phyloP scores from a whole-genome alignment of 1,284 basidiomycete genomes.

The Cerioporus squamosus region DNA sequence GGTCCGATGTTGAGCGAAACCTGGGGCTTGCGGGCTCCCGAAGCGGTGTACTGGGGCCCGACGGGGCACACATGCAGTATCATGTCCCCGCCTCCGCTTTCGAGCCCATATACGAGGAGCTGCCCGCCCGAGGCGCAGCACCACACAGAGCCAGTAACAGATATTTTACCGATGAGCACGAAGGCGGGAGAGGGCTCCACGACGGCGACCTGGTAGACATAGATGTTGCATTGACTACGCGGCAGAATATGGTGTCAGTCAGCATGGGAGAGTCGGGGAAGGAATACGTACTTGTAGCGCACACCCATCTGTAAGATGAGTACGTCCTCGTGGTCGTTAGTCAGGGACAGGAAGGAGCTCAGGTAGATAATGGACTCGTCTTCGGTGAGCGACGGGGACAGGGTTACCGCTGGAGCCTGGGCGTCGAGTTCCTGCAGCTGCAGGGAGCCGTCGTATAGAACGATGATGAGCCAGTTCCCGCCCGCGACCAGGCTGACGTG shows the following conservation, averaged over 20 bases:
- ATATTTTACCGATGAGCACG: conserved; percentile 16
- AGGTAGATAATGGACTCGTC: conserved; percentile 26
- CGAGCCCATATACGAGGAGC: conserved; percentile 22
- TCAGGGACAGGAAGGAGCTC: conserved; percentile 21
- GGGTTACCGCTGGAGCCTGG: conserved; percentile 13
- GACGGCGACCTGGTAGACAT: conserved; percentile 22
- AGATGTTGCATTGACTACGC: conserved; percentile 24
- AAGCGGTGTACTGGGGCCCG: neutral
- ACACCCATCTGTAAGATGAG: conserved; percentile 26
- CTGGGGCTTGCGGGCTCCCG: conserved; percentile 1
- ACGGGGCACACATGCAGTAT: conserved; percentile 18
- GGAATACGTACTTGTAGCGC: conserved; percentile 19
- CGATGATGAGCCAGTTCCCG: conserved; percentile 20
- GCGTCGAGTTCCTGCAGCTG: conserved; percentile 22
- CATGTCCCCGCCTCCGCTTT: conserved; percentile 21
- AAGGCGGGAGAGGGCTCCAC: conserved; percentile 16
- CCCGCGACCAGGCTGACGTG: conserved; percentile 23
- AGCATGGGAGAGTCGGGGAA: neutral
- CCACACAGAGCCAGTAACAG: conserved; percentile 24
- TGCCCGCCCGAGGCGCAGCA: conserved; percentile 21
- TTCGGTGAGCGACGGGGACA: conserved; percentile 16
- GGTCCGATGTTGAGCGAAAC: conserved; percentile 24
- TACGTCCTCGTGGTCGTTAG: conserved; percentile 22
- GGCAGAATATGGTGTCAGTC: neutral
- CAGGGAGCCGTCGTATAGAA: conserved; percentile 21